phyloP scores from a whole-genome alignment of 1,284 basidiomycete genomes.

The Exobasidium cylindrosporum region DNA sequence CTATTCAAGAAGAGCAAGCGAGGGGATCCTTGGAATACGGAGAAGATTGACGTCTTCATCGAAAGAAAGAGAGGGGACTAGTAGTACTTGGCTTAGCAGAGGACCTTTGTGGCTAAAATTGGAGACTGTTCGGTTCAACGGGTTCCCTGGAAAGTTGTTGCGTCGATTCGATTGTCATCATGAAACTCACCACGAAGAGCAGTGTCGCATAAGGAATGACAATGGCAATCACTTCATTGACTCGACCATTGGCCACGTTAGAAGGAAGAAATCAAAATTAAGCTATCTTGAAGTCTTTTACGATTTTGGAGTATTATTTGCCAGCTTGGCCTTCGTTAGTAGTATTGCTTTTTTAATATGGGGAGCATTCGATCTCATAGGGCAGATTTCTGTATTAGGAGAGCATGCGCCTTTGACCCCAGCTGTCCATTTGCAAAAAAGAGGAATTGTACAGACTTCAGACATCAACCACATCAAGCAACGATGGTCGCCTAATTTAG shows the following conservation, averaged over 20 bases:
- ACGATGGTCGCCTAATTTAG: not conserved
- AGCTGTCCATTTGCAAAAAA: not conserved
- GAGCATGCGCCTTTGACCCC: not conserved
- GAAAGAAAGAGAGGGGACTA: not conserved
- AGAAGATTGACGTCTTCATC: not conserved
- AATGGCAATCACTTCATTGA: too few relatives aligned
- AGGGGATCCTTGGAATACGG: not conserved
- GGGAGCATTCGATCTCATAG: conserved; percentile 1
- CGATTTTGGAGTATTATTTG: conserved; percentile 1
- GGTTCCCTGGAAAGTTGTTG: not conserved
- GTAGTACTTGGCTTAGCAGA: not conserved
- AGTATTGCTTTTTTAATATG: not conserved
- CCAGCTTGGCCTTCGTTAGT: conserved; percentile 1
- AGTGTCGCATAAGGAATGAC: too few relatives aligned
- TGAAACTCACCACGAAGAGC: too few relatives aligned
- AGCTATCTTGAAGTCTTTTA: not conserved
- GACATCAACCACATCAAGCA: not conserved
- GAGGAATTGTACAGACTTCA: not conserved
- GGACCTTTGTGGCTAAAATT: conserved; percentile 3
- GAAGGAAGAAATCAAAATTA: not conserved
- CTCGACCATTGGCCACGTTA: too few relatives aligned
- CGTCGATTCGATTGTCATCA: too few relatives aligned
- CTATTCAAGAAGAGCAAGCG: not conserved
- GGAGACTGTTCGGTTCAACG: conserved; percentile 2
- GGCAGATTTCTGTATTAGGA: not conserved